Percentiles rank a stretch among this genome's conserved stretches.
These are phyloP conservation scores for Teunomyces stri DNA, from an alignment of 805 yeast species.

Conservation along the genomic window DNA sequence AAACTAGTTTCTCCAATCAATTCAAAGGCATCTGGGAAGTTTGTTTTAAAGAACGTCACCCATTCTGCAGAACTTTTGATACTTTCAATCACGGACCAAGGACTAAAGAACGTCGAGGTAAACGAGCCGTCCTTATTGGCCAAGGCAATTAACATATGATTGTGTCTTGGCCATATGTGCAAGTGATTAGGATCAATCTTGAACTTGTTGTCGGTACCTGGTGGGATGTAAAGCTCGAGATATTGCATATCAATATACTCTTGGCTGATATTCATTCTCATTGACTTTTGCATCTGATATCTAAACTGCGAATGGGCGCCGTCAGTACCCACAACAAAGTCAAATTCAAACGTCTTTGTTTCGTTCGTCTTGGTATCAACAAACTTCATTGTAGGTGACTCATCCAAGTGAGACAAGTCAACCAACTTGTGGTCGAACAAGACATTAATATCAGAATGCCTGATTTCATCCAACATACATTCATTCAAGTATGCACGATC, in stretches of 20 bases:
- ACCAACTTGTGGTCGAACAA: conserved; percentile 58
- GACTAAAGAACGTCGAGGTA: conserved; percentile 85
- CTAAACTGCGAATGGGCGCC: conserved; percentile 80
- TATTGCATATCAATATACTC: conserved; percentile 83
- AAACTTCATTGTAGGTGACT: conserved; percentile 23
- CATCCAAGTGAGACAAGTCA: conserved; percentile 26
- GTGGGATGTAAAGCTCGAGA: conserved; percentile 74
- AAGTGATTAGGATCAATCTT: conserved; percentile 69
- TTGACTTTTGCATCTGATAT: conserved; percentile 59
- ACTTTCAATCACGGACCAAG: conserved; percentile 64
- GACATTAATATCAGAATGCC: conserved; percentile 41
- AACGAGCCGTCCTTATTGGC: conserved; percentile 85
- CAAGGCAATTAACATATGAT: conserved; percentile 85
- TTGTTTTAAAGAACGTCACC: conserved; percentile 49
- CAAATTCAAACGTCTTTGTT: conserved; percentile 33
- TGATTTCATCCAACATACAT: conserved; percentile 59
- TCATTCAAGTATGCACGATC: conserved; percentile 72
- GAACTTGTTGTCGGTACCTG: conserved; percentile 39
- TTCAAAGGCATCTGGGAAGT: conserved; percentile 73
- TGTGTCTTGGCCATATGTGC: conserved; percentile 90
- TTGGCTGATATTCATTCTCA: conserved; percentile 69
- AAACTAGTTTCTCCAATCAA: conserved; percentile 63
- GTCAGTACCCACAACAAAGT: conserved; percentile 78
- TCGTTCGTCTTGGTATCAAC: conserved; percentile 18
- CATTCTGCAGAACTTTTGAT: conserved; percentile 45